Evolutionary conservation across 139 green algal species (phyloP), one percentile per base, ranked within the genome.

Genomic region (Chlamydomonas eustigma): DNA sequence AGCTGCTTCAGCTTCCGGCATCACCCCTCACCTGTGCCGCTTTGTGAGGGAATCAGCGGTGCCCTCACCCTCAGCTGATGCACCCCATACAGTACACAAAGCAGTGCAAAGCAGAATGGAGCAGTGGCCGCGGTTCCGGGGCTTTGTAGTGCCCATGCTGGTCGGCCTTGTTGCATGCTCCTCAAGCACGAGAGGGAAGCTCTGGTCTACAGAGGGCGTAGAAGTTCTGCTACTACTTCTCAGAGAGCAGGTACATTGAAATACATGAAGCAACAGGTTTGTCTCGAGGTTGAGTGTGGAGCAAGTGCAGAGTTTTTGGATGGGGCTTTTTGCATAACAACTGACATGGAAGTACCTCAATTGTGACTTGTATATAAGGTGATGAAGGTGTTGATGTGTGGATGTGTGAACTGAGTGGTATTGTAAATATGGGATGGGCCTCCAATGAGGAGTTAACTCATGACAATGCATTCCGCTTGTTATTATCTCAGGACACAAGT

Each of bases 191-290:
- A 79, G 88, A 0, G 77, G 74, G 24, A 85, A 86, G 76, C 80
- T 95, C 70, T 91, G 87, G 86, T 80, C 71, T 4, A 64, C 76
- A 37, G 75, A 85, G 34, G 90, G 85, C n/a, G 67, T 93, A 35
- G 88, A 91, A 34, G 75, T 91, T 1, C 88, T 95, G 75, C 79
- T 95, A 73, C 50, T 79, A 5, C 84, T 94, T 38, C 90, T 95
- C 30, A 76, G 39, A 3, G 51, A 35, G 34, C 58, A 70, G 25
- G 58, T 70, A 70, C 18, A 22, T 28, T 24, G 25, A 22, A 36
- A 74, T 39, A 6, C 68, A 39, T 36, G 32, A 37, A n/a, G 37
- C 33, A 4, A 6, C 37, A 63, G 65, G 34, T 24, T 18, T 52
- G 69, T 6, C 37, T 3, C 4, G 39, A 39, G 2, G 67, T n/a